phyloP scores from a whole-genome alignment of 257 asterid genomes.

The Osmanthus fragrans region DNA sequence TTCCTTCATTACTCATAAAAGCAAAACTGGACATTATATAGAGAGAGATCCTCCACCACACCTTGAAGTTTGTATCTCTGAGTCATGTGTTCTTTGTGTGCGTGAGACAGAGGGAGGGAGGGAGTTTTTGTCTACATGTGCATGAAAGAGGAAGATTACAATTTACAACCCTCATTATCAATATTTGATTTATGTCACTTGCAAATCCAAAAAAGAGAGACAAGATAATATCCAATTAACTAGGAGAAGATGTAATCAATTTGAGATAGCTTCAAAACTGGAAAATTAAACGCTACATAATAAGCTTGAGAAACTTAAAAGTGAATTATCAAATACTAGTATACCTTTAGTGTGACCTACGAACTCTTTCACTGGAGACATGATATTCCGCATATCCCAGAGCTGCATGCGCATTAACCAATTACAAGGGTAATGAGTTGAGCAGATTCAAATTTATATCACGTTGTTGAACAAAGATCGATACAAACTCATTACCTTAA shows the following conservation, averaged over 20 bases:
- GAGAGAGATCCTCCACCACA: background rate
- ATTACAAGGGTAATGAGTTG: slow-evolving; percentile 21
- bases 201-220: background rate
- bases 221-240: background rate
- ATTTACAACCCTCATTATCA: background rate
- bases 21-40: background rate
- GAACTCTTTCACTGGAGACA: slow-evolving; percentile 91
- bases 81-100: background rate
- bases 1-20: background rate
- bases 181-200: background rate
- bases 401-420: slow-evolving; percentile 54
- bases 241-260: background rate
- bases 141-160: background rate
- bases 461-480: slow-evolving; percentile 16
- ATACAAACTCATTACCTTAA: slow-evolving; percentile 53
- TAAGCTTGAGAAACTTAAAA: background rate
- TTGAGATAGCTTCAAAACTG: background rate
- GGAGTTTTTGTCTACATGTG: background rate
- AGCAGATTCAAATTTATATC: slow-evolving; percentile 11
- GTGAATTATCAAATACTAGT: slow-evolving; percentile 12
- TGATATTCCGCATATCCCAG: slow-evolving; percentile 93
- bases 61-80: background rate
- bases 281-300: background rate
- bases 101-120: background rate
- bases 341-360: slow-evolving; percentile 94